Conservation (phyloP, 2,329 filamentous ascomycete genomes). For the Pseudocercospora cruenta region DNA sequence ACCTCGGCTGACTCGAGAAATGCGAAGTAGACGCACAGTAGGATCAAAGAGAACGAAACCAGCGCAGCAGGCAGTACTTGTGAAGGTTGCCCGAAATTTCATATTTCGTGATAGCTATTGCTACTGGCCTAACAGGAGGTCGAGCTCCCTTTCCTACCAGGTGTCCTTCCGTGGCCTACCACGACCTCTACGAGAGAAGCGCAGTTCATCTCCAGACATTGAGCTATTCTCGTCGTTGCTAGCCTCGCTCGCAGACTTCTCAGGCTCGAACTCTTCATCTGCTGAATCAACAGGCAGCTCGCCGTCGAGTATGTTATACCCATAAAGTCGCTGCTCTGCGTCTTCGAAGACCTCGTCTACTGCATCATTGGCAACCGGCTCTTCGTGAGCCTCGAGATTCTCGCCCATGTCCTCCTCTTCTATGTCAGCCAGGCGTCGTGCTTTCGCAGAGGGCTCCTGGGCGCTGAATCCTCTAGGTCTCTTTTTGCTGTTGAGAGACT, state of each 20-base stretch:
- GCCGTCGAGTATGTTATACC: slow-evolving; percentile 6
- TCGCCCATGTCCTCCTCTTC: not conserved
- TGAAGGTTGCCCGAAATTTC: too few relatives aligned
- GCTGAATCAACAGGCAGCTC: not conserved
- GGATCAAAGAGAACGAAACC: too few relatives aligned
- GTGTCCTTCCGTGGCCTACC: not conserved
- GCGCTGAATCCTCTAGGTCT: not conserved
- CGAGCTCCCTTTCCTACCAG: not conserved
- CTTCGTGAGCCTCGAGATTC: not conserved
- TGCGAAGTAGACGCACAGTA: too few relatives aligned
- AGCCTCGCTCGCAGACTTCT: slow-evolving; percentile 5
- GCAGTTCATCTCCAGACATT: not conserved
- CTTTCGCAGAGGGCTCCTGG: not conserved
- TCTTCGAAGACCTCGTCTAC: not conserved
- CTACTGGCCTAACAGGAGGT: too few relatives aligned
- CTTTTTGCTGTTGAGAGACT: not conserved
- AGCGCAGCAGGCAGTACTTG: too few relatives aligned
- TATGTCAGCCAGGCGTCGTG: not conserved
- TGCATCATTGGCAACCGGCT: too few relatives aligned
- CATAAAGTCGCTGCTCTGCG: not conserved
- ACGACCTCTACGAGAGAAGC: not conserved
- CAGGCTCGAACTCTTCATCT: slow-evolving; percentile 25
- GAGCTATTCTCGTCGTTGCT: not conserved
- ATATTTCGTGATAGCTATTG: not conserved
- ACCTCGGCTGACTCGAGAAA: too few relatives aligned